Base-by-base conservation (phyloP, 805 yeast species). In the Yamadazyma scolyti region DNA sequence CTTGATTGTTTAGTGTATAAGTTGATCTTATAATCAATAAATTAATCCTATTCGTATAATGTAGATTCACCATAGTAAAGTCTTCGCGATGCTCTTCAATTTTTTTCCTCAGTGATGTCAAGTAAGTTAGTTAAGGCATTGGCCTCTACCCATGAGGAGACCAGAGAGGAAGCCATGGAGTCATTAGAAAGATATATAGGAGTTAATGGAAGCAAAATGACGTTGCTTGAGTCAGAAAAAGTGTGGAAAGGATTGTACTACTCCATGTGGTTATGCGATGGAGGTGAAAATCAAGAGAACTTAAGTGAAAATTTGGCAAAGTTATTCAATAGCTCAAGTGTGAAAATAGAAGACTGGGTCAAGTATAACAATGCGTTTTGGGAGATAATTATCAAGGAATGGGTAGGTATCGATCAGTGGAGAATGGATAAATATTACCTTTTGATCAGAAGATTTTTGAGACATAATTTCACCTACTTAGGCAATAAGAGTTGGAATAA, bases 241-340 rank as follows among this genome's bases (percentile, higher is more conserved):
- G 64, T 93, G 37, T 93, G 98, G 97, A 88, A 85, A 59, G 98
- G 97, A n/a, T 68, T 93, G 23, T 93, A 82, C 58, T 93, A 71
- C 52, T 76, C 95, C 8, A 86, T 93, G 95, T 93, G 98, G 97
- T 87, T 82, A 62, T 75, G 94, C 52, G 98, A 93, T 56, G 76
- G 89, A 51, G 95, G 96, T 16, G 71, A 82, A 47, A 93, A 95
- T 15, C 98, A 93, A 58, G 96, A 88, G 56, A 64, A 79, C 37
- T 64, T 93, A 22, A 95, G 96, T 2, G 73, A 70, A 28, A 77
- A 75, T 25, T 63, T 93, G 40, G 95, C 90, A 2, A 65, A 58
- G 56, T 70, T 61, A 16, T 77, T 65, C 38, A 63, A 73, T 11
- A 60, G 62, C 11, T 58, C 60, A 14, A 60, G 74, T 10, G 65